Evolutionary conservation across 495 filamentous ascomycete species (phyloP).

Genomic region (Daldinia bambusicola): DNA sequence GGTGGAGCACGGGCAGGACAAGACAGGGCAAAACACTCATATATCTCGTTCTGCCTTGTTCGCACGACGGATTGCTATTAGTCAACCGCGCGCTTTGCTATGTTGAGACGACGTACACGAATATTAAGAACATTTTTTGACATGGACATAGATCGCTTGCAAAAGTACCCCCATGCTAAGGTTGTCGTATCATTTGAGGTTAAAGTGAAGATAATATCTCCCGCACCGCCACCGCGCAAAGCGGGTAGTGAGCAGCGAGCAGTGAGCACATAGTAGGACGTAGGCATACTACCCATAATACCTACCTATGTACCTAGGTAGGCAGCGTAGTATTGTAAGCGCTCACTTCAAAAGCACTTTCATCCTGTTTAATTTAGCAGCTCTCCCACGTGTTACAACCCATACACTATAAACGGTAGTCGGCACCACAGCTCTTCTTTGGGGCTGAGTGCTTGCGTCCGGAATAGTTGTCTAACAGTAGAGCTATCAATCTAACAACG

Average conservation of each 20-base stretch:
- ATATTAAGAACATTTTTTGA: constrained; percentile 31
- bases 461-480: not conserved
- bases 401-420: not conserved
- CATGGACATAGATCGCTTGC: not conserved
- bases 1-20: constrained; percentile 5
- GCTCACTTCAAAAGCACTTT: not conserved
- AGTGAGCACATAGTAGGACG: not conserved
- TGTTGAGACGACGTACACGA: constrained; percentile 42
- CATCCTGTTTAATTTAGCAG: not conserved
- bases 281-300: not conserved
- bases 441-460: constrained; percentile 5
- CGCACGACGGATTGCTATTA: constrained; percentile 9
- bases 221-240: not conserved
- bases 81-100: constrained; percentile 21
- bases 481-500: not conserved
- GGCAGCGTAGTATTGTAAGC: constrained; percentile 4
- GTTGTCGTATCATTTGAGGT: not conserved
- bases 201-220: not conserved
- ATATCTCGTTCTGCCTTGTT: constrained; percentile 8
- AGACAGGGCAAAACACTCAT: not conserved
- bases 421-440: too few species aligned
- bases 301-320: too few species aligned
- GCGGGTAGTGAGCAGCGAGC: not conserved
- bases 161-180: not conserved
- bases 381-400: not conserved